Conservation (phyloP, 495 filamentous ascomycete species). For the Cercophora newfieldiana region DNA sequence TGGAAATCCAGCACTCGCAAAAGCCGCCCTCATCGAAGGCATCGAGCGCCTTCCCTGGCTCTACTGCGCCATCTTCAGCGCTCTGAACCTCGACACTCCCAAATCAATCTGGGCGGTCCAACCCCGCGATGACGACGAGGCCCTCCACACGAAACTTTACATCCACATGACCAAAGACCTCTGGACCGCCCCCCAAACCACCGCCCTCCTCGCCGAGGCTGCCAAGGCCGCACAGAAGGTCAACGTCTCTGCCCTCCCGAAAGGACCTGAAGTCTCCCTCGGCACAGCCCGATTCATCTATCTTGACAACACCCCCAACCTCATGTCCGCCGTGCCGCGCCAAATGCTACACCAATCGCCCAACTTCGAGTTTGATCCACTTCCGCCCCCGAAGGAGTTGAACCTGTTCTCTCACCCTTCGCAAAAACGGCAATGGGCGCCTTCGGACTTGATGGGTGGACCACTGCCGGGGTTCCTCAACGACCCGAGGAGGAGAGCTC, state of each 20-base stretch:
- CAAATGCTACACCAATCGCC: slow-evolving; percentile 47
- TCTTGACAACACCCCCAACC: slow-evolving; percentile 66
- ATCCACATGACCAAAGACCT: slow-evolving; percentile 77
- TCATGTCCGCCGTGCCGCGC: slow-evolving; percentile 62
- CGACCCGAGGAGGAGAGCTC: not conserved
- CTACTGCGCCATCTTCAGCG: slow-evolving; percentile 71
- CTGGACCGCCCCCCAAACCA: slow-evolving; percentile 81
- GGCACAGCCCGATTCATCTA: slow-evolving; percentile 78
- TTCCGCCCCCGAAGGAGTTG: slow-evolving; percentile 55
- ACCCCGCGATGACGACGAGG: slow-evolving; percentile 66
- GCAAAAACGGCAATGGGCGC: slow-evolving; percentile 36
- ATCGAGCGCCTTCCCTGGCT: slow-evolving; percentile 81
- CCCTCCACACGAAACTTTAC: slow-evolving; percentile 76
- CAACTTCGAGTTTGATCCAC: slow-evolving; percentile 67
- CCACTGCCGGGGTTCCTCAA: not conserved
- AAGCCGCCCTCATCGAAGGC: slow-evolving; percentile 59
- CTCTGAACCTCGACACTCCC: slow-evolving; percentile 72
- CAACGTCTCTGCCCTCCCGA: slow-evolving; percentile 49
- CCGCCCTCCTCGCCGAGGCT: slow-evolving; percentile 68
- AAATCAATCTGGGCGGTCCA: slow-evolving; percentile 77
- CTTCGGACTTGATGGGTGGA: not conserved
- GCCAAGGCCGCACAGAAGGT: slow-evolving; percentile 54
- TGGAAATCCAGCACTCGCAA: slow-evolving; percentile 62
- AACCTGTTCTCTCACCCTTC: slow-evolving; percentile 50
- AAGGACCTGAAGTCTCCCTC: slow-evolving; percentile 31